These are phyloP conservation scores for Euryodendron excelsum DNA, from an alignment of 148 eudicot genomes.

Conservation along the genomic window DNA sequence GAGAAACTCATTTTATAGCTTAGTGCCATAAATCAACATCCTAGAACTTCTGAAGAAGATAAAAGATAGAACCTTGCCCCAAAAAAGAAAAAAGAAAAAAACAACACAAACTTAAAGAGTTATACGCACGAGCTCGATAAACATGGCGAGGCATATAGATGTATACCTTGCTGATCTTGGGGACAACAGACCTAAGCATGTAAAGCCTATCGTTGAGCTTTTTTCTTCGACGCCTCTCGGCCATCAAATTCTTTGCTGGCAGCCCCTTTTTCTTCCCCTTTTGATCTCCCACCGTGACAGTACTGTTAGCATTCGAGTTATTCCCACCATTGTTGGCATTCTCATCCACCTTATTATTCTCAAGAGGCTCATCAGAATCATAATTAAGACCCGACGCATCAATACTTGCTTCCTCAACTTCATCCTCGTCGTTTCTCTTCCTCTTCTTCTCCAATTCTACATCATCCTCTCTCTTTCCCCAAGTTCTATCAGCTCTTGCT, in stretches of 20 bases:
- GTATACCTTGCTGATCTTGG: constrained; percentile 92
- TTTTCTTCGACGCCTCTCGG: constrained; percentile 82
- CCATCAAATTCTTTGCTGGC: constrained; percentile 96
- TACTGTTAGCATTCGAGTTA: constrained; percentile 52
- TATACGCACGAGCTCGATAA: not conserved
- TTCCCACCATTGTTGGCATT: constrained; percentile 45
- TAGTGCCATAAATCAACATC: not conserved
- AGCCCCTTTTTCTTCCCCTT: constrained; percentile 86
- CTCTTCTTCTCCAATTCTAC: constrained; percentile 34
- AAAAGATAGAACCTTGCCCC: not conserved
- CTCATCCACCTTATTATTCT: constrained; percentile 36
- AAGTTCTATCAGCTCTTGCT: constrained; percentile 12
- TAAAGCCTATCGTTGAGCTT: constrained; percentile 94
- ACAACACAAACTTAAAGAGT: not conserved
- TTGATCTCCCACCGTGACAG: constrained; percentile 45
- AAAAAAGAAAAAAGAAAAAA: not conserved
- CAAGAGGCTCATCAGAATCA: constrained; percentile 79
- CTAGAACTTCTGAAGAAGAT: not conserved
- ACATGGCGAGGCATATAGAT: not conserved
- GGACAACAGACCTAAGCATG: constrained; percentile 88
- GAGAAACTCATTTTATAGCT: not conserved
- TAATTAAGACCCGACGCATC: constrained; percentile 68
- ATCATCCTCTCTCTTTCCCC: constrained; percentile 22
- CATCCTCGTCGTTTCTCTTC: constrained; percentile 46
- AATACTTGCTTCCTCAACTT: constrained; percentile 50